Base-by-base conservation (phyloP, 148 eudicot genomes). In the Arctostaphylos glauca region DNA sequence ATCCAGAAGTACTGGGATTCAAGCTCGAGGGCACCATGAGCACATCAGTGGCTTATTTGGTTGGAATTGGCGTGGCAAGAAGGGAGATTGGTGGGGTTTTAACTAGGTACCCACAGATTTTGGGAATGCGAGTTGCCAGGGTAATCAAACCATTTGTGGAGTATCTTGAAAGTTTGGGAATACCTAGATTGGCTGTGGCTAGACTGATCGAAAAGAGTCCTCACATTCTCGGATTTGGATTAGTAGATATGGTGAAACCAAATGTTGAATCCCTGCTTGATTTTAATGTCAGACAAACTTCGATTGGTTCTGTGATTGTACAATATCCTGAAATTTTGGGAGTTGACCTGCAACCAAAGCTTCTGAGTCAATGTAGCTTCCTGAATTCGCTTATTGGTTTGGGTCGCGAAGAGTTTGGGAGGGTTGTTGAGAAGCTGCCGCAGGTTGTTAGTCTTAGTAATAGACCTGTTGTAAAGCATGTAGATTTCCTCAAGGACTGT, bases 21-120 rank as follows among this genome's bases (percentile, higher is more conserved):
- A 97, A 94, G 87, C 98, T 97, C 53, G 99, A 97, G 88, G 99
- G 99, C 72, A 97, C 99, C 41, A 97, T 97, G 99, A 97, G 99
- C 86, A 97, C 98, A 74, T 97, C 98, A 0, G 99, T 96, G 83
- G 98, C 99, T 71, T 97, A 97, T 90, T 87, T 97, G 87, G 94
- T 97, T 73, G 98, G 95, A 14, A 92, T 97, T 83, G 99, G 99
- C 16, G 98, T 97, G 12, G 92, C 91, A 81, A 93, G 97, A 88
- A 91, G 97, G 86, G 98, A 93, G 82, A 88, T 97, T 79, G 97
- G 97, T 41, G 91, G 92, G 15, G 84, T 97, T 74, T 87, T 97
- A 64, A 97, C 97, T 64, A 87, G 84, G 82, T 97, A 92, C 76
- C 99, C 98, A 13, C 95, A 94, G 81, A 90, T 97, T 81, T 85